Evolutionary conservation across 176 grass and related monocot genomes (phyloP), one percentile per base, ranked within the genome.

Genomic region (Alloteropsis semialata): DNA sequence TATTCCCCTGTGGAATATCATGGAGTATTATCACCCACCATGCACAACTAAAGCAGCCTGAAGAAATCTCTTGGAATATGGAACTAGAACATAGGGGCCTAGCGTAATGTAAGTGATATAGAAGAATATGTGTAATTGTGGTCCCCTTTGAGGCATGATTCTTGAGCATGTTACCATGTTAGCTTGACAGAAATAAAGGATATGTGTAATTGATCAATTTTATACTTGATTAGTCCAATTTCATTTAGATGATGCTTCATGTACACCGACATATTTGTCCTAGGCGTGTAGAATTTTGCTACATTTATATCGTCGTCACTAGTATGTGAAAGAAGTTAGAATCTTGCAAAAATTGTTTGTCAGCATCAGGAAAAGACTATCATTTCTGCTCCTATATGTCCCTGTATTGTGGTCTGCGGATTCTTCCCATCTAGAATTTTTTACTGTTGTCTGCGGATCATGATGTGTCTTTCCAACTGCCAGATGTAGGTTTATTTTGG

Each of bases 1-100:
- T 65, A 54, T 65, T 80, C 24, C 56, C 70, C 38, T 54, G 13
- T 56, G 48, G 36, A 18, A 27, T 53, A 56, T 57, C 69, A 37
- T 79, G 46, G 45, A 83, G 57, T 36, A 36, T 54, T 32, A 76
- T 34, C 51, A 57, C 33, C 24, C 64, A 78, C 74, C 80, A 78
- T 41, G 21, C 57, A 46, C 17, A 65, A 55, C 45, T 79, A 54
- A 15, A 68, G 24, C 29, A 46, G 37, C 11, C 48, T 58, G 37
- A 61, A 25, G 2, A 27, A 57, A 86, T 64, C 8, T 72, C 21
- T 64, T 49, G 76, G n/a, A 63, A 73, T 80, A 53, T 56, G 29
- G 46, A 41, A 7, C 49, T 29, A 9, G 45, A n/a, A 34, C 16
- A 39, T 86, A 25, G 25, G 85, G 65, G 37, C 3, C 44, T 78